These are phyloP conservation scores for Bryoglossum gracile DNA, from an alignment of 495 filamentous ascomycete species.

Conservation along the genomic window DNA sequence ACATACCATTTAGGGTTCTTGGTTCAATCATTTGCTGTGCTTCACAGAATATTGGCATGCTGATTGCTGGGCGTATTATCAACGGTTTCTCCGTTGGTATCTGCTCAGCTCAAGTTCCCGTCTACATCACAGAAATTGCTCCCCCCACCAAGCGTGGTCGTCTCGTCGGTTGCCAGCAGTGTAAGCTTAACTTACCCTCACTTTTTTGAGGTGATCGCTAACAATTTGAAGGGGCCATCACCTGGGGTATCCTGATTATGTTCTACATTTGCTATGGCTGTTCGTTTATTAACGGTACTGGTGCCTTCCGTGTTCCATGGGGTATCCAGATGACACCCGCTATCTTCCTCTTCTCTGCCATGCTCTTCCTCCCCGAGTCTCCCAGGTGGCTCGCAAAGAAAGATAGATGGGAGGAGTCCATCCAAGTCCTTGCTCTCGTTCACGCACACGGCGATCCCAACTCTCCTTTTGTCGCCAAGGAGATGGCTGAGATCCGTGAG, in stretches of 20 bases:
- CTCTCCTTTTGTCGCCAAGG: slow-evolving; percentile 53
- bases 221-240: slow-evolving; percentile 50
- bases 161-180: slow-evolving; percentile 65
- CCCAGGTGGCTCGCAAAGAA: slow-evolving; percentile 71
- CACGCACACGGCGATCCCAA: slow-evolving; percentile 59
- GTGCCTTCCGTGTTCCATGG: slow-evolving; percentile 68
- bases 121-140: slow-evolving; percentile 70
- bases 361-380: slow-evolving; percentile 64
- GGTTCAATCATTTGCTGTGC: slow-evolving; percentile 66
- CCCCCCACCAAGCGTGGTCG: slow-evolving; percentile 63
- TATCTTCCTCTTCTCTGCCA: slow-evolving; percentile 51
- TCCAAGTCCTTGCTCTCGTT: slow-evolving; percentile 54
- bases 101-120: slow-evolving; percentile 71
- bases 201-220: background rate
- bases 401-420: slow-evolving; percentile 66
- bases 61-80: slow-evolving; percentile 67
- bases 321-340: slow-evolving; percentile 70
- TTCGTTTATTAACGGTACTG: slow-evolving; percentile 53
- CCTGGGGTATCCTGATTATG: slow-evolving; percentile 79
- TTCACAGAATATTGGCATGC: slow-evolving; percentile 65
- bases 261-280: slow-evolving; percentile 73
- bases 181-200: slow-evolving; percentile 1
- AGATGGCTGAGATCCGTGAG: slow-evolving; percentile 62
- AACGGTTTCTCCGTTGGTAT: slow-evolving; percentile 73
- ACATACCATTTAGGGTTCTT: slow-evolving; percentile 39